Conservation (phyloP, 2,329 filamentous ascomycete genomes). For the Alternaria arborescens region DNA sequence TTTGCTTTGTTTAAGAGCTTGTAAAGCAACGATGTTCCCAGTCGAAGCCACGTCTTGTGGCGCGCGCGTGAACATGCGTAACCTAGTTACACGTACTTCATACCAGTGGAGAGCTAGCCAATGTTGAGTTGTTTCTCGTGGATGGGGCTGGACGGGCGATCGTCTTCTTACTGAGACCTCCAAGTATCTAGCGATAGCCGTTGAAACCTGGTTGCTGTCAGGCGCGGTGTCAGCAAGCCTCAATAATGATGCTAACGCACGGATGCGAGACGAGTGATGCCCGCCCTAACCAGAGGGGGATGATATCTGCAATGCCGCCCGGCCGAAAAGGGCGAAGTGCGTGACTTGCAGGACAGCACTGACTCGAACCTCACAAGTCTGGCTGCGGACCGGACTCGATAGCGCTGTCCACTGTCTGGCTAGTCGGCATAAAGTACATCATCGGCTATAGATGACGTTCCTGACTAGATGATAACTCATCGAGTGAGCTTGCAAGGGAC, state of each 20-base stretch:
- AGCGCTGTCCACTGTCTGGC: constrained; percentile 3
- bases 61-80: constrained; percentile 9
- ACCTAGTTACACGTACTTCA: constrained; percentile 1
- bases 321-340: constrained; percentile 8
- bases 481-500: constrained; percentile 10
- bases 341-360: constrained; percentile 8
- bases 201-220: constrained; percentile 16
- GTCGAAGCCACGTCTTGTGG: constrained; percentile 11
- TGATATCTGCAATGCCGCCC: neutral
- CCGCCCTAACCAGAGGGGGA: constrained; percentile 8
- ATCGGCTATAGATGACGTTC: constrained; percentile 20
- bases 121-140: neutral
- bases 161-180: neutral
- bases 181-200: constrained; percentile 6
- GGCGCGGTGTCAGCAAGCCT: constrained; percentile 8
- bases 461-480: constrained; percentile 19
- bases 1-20: constrained; percentile 25
- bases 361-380: constrained; percentile 14
- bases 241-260: constrained; percentile 3
- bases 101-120: neutral
- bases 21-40: constrained; percentile 26
- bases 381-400: constrained; percentile 20
- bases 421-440: constrained; percentile 10
- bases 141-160: neutral
- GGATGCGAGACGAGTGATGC: constrained; percentile 1